Evolutionary conservation across 768 basidiomycete species (phyloP).

Genomic region (Lepiota venenata): DNA sequence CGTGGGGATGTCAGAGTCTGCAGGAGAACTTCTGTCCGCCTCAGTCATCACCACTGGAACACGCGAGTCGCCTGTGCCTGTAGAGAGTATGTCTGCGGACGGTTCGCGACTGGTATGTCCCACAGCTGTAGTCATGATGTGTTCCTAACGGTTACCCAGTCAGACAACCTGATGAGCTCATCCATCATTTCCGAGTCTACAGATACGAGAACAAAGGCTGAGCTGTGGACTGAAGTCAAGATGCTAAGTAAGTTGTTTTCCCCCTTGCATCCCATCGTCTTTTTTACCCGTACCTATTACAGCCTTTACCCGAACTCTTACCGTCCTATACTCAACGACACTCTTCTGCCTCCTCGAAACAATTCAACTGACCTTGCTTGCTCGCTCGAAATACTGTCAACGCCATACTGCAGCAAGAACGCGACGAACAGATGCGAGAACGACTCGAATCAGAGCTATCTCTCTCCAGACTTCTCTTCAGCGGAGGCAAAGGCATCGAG

Average conservation of each 20-base stretch:
- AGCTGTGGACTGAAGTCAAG: slow-evolving; percentile 93
- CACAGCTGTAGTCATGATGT: not conserved
- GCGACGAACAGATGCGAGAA: slow-evolving; percentile 52
- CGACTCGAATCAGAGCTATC: slow-evolving; percentile 38
- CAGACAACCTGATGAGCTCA: slow-evolving; percentile 22
- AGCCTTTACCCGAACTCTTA: slow-evolving; percentile 89
- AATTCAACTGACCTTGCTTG: slow-evolving; percentile 83
- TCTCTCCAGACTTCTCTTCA: slow-evolving; percentile 32
- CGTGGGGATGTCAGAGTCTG: not conserved
- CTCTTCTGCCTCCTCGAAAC: slow-evolving; percentile 85
- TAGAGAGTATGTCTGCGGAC: not conserved
- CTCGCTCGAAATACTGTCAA: slow-evolving; percentile 77
- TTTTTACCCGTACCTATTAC: slow-evolving; percentile 1
- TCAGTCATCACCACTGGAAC: not conserved
- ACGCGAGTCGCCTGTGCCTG: not conserved
- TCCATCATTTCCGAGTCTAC: slow-evolving; percentile 26
- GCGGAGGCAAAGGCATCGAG: slow-evolving; percentile 21
- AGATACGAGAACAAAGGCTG: slow-evolving; percentile 58
- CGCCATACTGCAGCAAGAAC: slow-evolving; percentile 58
- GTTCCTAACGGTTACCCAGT: slow-evolving; percentile 15
- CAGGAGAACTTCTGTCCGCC: not conserved
- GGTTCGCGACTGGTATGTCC: slow-evolving; percentile 7
- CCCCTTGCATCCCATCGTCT: not conserved
- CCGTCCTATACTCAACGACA: slow-evolving; percentile 81
- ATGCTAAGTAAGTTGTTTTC: slow-evolving; percentile 59